phyloP scores from a whole-genome alignment of 139 green algal genomes.

The Trebouxia sp. region DNA sequence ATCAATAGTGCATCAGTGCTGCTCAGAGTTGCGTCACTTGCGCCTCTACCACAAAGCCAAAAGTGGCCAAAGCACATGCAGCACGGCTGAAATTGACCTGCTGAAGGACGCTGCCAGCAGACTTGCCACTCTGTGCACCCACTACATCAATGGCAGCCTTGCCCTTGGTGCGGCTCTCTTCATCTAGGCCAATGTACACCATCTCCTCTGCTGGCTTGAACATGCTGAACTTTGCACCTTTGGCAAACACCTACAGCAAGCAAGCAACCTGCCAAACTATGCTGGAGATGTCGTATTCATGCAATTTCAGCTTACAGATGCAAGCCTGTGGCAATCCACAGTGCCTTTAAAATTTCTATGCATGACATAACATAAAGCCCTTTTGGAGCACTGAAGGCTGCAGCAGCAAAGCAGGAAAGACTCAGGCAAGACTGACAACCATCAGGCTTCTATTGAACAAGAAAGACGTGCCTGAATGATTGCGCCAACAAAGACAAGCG shows the following conservation, averaged over 20 bases:
- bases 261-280: not conserved
- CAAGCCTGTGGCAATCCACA: too few species aligned
- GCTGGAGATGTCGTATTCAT: too few species aligned
- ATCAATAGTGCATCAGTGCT: not conserved
- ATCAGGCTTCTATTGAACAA: not conserved
- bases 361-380: too few species aligned
- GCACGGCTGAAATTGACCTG: slow-evolving; percentile 49
- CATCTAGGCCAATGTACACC: slow-evolving; percentile 82
- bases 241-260: slow-evolving; percentile 71
- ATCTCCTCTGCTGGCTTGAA: slow-evolving; percentile 97
- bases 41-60: slow-evolving; percentile 36
- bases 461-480: slow-evolving; percentile 36
- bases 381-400: too few species aligned
- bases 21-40: not conserved
- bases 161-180: slow-evolving; percentile 81
- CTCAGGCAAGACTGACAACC: not conserved
- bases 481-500: slow-evolving; percentile 33
- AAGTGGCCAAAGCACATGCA: not conserved
- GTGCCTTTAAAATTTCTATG: too few species aligned
- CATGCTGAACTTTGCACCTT: slow-evolving; percentile 88
- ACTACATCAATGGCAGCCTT: slow-evolving; percentile 96
- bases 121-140: slow-evolving; percentile 80
- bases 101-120: slow-evolving; percentile 61
- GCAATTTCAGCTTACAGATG: too few species aligned
- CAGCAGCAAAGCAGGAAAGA: too few species aligned